A percentile compares a stretch with the other conserved stretches of the same genome.
These are phyloP conservation scores for Barnettozyma wickerhamii DNA, from an alignment of 805 yeast genomes.

Conservation along the genomic window DNA sequence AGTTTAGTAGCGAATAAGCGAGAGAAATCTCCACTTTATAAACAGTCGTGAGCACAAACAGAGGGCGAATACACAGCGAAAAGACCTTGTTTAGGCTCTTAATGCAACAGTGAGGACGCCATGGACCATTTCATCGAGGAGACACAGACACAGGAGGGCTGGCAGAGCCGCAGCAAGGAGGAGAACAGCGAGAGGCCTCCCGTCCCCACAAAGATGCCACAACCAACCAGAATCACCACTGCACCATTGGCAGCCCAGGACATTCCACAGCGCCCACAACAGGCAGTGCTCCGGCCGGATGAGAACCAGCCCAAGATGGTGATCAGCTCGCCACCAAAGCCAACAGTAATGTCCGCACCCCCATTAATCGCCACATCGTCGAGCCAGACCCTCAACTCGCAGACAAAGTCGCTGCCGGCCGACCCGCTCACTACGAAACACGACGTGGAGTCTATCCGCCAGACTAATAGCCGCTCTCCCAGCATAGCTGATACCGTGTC, in stretches of 20 bases:
- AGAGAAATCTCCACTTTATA: no score
- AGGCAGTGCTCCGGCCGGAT: no score
- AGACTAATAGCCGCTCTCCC: conserved; percentile 18
- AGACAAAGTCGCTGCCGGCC: conserved; percentile 42
- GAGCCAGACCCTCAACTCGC: background rate
- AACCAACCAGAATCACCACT: background rate
- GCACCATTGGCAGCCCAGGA: no score
- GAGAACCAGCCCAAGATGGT: background rate
- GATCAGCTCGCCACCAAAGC: conserved; percentile 10
- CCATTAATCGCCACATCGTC: conserved; percentile 4
- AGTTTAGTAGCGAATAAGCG: no score
- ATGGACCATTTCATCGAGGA: no score
- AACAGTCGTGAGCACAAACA: no score
- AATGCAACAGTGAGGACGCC: no score
- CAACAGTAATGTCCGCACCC: conserved; percentile 4
- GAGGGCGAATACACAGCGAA: no score
- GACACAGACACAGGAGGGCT: no score
- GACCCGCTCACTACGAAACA: conserved; percentile 47
- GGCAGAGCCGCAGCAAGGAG: no score
- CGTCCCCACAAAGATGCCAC: background rate
- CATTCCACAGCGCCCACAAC: background rate
- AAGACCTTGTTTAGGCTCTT: no score
- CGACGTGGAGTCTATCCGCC: conserved; percentile 36
- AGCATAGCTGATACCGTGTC: conserved; percentile 15
- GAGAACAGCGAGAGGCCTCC: no score